Evolutionary conservation across 2,329 filamentous ascomycete species (phyloP), one percentile per base, ranked within the genome.

Genomic region (Fusarium phyllophilum): DNA sequence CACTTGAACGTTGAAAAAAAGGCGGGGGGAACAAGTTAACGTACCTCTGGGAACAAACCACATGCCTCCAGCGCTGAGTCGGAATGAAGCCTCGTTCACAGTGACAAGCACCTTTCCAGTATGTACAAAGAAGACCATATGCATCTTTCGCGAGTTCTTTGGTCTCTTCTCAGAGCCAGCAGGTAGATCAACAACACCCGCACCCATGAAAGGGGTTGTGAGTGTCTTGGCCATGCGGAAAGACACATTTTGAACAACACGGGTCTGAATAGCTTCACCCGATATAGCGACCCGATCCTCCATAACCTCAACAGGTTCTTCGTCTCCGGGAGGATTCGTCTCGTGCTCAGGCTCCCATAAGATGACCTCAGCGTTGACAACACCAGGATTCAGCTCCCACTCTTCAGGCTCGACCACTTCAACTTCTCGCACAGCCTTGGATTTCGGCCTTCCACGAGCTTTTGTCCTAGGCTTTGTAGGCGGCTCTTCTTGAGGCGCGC

Each of bases 1-100:
- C 20, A 24, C 26, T 31, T 59, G 18, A 22, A 48, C 49, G 17
- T n/a, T 4, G 15, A 7, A 46, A 31, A 2, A 2, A 31, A 57
- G 45, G 59, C 45, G 59, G 64, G 59, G 63, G 63, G 59, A 34
- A 22, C 12, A 20, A 48, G 26, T 24, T 52, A 33, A 85, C 92
- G 87, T 84, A 98, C 96, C 96, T 90, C 96, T 90, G 31, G 96
- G 96, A 70, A 99, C 95, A 82, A 97, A 95, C 89, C 94, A 98
- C 82, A 95, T 93, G 60, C 96, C 96, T 45, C 96, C 95, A 76
- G 93, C 94, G 42, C 92, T 91, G 73, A 97, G 95, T 64, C 92
- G 91, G 81, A 99, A 98, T 70, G 88, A 86, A 31, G 89, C 92
- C 73, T 93, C 89, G 74, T 93, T 90, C 54, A 97, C 89, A 34